Percentiles rank a stretch among this genome's conserved stretches.
phyloP scores from a whole-genome alignment of 106 monocot species.

The Dendrobium huoshanense region DNA sequence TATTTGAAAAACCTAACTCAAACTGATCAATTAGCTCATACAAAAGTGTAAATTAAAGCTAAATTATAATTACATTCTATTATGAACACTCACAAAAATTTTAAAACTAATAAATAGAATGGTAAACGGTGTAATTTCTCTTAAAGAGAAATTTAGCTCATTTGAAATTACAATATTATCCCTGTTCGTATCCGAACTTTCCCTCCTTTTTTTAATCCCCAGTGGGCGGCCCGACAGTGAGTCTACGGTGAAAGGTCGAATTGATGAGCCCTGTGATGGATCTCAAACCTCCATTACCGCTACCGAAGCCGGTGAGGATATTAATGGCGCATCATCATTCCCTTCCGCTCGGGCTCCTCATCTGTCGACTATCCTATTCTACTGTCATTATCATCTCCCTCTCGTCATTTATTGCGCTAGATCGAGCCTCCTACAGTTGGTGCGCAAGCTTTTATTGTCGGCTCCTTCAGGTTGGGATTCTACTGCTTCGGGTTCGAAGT shows the following conservation, averaged over 20 bases:
- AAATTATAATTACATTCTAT: too few relatives aligned
- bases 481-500: not conserved
- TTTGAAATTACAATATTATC: too few relatives aligned
- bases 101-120: too few relatives aligned
- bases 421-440: not conserved
- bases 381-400: not conserved
- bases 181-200: not conserved
- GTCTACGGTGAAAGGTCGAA: not conserved
- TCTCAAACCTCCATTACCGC: not conserved
- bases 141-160: too few relatives aligned
- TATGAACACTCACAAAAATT: too few relatives aligned
- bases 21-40: too few relatives aligned
- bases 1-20: too few relatives aligned
- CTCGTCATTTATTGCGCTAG: constrained; percentile 1
- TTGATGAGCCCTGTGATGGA: not conserved
- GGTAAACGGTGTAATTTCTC: too few relatives aligned
- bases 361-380: not conserved
- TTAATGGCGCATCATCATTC: constrained; percentile 3
- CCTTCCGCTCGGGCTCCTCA: not conserved
- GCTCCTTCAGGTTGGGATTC: not conserved
- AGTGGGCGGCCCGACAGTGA: not conserved
- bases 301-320: not conserved
- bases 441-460: constrained; percentile 8
- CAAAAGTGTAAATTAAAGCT: too few relatives aligned
- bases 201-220: not conserved